Percentiles rank a stretch among this genome's conserved stretches.
phyloP scores from a whole-genome alignment of 2,329 filamentous ascomycete genomes.

The Fusarium metavorans region DNA sequence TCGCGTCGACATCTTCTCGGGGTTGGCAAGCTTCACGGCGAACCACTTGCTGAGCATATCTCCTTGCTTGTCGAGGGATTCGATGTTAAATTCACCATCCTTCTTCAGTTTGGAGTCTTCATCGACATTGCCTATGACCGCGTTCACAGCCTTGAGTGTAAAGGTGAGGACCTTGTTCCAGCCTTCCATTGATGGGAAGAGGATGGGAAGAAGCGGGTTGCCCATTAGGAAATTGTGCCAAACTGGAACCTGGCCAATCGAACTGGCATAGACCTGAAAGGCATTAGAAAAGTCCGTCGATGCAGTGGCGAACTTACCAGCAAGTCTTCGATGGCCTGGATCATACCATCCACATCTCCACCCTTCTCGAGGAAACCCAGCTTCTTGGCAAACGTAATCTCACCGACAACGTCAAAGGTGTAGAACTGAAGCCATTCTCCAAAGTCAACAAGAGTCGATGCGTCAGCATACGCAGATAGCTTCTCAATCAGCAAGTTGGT shows the following conservation, averaged over 20 bases:
- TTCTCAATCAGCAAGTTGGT: not conserved
- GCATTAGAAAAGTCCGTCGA: fast-evolving
- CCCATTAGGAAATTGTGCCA: not conserved
- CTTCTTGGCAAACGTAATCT: not conserved
- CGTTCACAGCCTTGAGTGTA: not conserved
- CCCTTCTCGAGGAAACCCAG: not conserved
- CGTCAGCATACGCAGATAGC: not conserved
- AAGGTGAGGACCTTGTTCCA: conserved; percentile 1
- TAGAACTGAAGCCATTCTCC: not conserved
- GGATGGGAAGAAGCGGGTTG: not conserved
- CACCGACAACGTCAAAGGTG: not conserved
- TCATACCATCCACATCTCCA: not conserved
- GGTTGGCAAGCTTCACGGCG: not conserved
- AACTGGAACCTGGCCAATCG: not conserved
- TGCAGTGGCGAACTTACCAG: not conserved
- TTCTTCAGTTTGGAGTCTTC: not conserved
- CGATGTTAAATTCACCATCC: not conserved
- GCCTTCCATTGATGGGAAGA: not conserved
- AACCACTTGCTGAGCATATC: conserved; percentile 2
- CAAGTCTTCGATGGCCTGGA: not conserved
- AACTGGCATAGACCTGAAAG: not conserved
- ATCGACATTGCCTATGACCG: not conserved
- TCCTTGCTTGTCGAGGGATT: not conserved
- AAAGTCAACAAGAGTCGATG: not conserved
- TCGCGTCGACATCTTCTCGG: not conserved